A percentile compares a stretch with the other conserved stretches of the same genome.
Evolutionary conservation across 116 monocot genomes (phyloP).

Genomic region (Cymodocea nodosa): DNA sequence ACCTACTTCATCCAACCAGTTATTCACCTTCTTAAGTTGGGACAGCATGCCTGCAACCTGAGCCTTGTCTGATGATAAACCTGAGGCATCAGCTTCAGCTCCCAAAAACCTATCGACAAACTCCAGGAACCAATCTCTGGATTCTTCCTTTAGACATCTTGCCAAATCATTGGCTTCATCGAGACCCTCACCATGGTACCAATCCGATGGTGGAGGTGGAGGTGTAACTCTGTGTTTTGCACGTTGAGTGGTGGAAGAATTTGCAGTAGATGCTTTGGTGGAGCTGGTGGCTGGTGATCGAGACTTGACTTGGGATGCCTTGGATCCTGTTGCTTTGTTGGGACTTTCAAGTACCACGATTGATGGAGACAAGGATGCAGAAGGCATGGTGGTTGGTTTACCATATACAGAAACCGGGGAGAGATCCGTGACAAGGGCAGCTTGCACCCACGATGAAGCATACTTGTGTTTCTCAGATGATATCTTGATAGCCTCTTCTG

Average conservation of each 20-base stretch:
- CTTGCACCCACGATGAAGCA: conserved; percentile 67
- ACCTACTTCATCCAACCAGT: conserved; percentile 41
- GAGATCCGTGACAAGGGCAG: conserved; percentile 63
- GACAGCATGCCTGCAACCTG: conserved; percentile 59
- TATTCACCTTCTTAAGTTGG: conserved; percentile 87
- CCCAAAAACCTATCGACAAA: conserved; percentile 83
- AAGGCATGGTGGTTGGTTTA: conserved; percentile 9
- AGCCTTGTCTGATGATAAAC: conserved; percentile 30
- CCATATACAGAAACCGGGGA: conserved; percentile 44
- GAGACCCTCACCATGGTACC: conserved; percentile 47
- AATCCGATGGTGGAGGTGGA: conserved; percentile 26
- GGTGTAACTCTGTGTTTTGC: conserved; percentile 10
- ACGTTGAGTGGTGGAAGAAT: neutral
- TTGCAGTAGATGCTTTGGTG: conserved; percentile 3
- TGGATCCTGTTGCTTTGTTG: conserved; percentile 15
- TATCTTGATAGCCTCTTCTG: conserved; percentile 26
- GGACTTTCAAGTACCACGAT: conserved; percentile 27
- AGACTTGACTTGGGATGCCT: conserved; percentile 16
- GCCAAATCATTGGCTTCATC: conserved; percentile 47
- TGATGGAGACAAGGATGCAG: conserved; percentile 1
- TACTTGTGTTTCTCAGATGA: conserved; percentile 37
- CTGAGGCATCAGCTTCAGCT: conserved; percentile 21
- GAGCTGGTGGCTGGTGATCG: neutral
- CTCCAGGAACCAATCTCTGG: conserved; percentile 66
- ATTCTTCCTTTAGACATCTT: conserved; percentile 32